Evolutionary conservation across 2,329 filamentous ascomycete genomes (phyloP), one percentile per base, ranked within the genome.

Genomic region (Coleophoma cylindrospora): DNA sequence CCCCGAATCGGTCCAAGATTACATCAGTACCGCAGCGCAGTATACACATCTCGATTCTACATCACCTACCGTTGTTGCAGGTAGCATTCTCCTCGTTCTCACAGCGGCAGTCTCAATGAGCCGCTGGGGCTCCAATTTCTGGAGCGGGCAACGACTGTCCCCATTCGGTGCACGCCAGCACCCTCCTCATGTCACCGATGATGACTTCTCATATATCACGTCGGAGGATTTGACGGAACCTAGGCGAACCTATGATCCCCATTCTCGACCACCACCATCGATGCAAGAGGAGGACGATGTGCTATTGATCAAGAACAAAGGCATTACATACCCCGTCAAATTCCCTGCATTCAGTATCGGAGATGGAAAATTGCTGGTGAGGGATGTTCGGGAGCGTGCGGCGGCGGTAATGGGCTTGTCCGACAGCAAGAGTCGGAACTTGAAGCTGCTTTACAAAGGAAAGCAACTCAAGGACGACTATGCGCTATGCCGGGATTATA

Each of bases 131-230:
- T 61, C 59, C 40, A 51, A 17, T 38, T 61, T 59, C 51, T 64
- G 60, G 56, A 57, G 60, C 40, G 57, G 59, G 44, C 50, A 51
- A 17, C 52, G 61, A 38, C 51, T 63, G 40, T 65, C 63, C 40
- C 65, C 64, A 7, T 66, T 65, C 52, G 59, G 63, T 46, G 61
- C 61, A 37, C 54, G 62, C 52, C 48, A 54, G 43, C 72, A 74
- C 40, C 68, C 76, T 10, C 79, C 83, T 33, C 76, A 83, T 56
- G 83, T 91, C 52, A 87, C 81, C 59, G 86, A 90, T 58, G 80
- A 85, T 34, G 87, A 91, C 70, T 92, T 84, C 67, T 86, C 82
- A 64, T 91, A 92, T 72, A 91, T 91, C 64, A 90, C 87, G n/a
- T 83, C 84, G 27, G 81, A 88, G 61, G 87, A 91, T 61, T 67